Percentiles rank a stretch among this genome's conserved stretches.
Evolutionary conservation across 352 stramenopile genomes (phyloP).

Genomic region (Phytophthora gonapodyides): DNA sequence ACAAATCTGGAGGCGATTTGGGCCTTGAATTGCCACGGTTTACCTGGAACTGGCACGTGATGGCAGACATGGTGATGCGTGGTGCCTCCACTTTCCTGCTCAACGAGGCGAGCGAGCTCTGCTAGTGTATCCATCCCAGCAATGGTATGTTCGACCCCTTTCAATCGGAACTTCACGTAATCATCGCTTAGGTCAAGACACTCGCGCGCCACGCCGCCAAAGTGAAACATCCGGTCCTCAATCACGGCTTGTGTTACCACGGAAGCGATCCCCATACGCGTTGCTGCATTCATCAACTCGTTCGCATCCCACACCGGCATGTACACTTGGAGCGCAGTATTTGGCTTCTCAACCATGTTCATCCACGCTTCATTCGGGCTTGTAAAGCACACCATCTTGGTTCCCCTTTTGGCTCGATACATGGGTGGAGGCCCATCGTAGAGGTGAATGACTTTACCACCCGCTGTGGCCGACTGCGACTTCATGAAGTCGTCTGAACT

Average conservation of each 20-base stretch:
- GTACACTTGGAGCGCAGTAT: not conserved
- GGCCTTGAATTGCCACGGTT: not conserved
- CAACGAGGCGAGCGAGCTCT: not conserved
- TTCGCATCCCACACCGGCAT: conserved; percentile 11
- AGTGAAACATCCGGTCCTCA: conserved; percentile 1
- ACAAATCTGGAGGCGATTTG: conserved; percentile 6
- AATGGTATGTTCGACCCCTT: not conserved
- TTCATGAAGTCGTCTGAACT: not conserved
- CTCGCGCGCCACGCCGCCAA: conserved; percentile 9
- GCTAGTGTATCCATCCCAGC: not conserved
- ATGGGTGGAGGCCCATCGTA: not conserved
- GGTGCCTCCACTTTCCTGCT: not conserved
- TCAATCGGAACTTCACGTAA: not conserved
- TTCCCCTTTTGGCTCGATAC: not conserved
- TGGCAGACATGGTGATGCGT: not conserved
- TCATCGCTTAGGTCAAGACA: not conserved
- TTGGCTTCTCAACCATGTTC: not conserved
- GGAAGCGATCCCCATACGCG: not conserved
- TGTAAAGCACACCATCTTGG: conserved; percentile 10
- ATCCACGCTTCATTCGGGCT: conserved; percentile 8
- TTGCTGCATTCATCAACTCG: conserved; percentile 3
- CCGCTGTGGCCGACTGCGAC: not conserved
- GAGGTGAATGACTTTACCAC: conserved; percentile 2
- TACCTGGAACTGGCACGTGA: not conserved
- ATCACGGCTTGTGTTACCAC: not conserved